Evolutionary conservation across 768 basidiomycete species (phyloP).

Genomic region (Hygrophoropsis aurantiaca): DNA sequence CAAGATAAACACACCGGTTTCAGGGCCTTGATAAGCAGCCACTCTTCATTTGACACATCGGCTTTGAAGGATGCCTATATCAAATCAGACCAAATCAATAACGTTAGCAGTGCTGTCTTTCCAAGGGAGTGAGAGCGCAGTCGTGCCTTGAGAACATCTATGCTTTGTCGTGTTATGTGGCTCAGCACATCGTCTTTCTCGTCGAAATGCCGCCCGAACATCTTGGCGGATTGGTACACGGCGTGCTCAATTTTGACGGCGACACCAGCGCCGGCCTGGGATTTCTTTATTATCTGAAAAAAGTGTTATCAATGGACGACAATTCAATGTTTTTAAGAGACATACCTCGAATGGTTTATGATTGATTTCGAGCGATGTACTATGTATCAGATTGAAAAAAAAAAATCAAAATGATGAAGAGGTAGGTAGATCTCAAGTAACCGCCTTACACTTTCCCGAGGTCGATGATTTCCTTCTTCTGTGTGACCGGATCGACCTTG

Average conservation of each 20-base stretch:
- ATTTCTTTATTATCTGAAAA: slow-evolving; percentile 83
- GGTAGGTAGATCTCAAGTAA: no score
- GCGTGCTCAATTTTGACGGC: slow-evolving; percentile 99
- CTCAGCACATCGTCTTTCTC: slow-evolving; percentile 94
- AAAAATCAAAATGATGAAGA: slow-evolving; percentile 8
- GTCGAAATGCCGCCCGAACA: slow-evolving; percentile 95
- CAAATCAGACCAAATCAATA: background rate
- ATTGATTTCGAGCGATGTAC: slow-evolving; percentile 96
- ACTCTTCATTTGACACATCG: slow-evolving; percentile 89
- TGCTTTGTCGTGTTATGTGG: slow-evolving; percentile 87
- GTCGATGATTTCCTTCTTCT: slow-evolving; percentile 87
- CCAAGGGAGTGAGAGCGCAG: slow-evolving; percentile 1
- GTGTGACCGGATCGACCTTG: slow-evolving; percentile 81
- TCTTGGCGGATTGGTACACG: slow-evolving; percentile 91
- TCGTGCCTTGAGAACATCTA: slow-evolving; percentile 89
- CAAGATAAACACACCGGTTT: slow-evolving; percentile 60
- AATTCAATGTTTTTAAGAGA: background rate
- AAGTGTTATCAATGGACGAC: no score
- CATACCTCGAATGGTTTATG: slow-evolving; percentile 84
- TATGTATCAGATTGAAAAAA: slow-evolving; percentile 26
- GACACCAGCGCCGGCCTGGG: slow-evolving; percentile 93
- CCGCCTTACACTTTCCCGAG: slow-evolving; percentile 92
- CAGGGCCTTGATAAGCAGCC: slow-evolving; percentile 86
- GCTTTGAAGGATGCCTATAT: slow-evolving; percentile 78
- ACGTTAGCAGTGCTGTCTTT: background rate